A percentile compares a stretch with the other conserved stretches of the same genome.
These are phyloP conservation scores for Penium margaritaceum DNA, from an alignment of 139 green algal genomes.

Conservation along the genomic window DNA sequence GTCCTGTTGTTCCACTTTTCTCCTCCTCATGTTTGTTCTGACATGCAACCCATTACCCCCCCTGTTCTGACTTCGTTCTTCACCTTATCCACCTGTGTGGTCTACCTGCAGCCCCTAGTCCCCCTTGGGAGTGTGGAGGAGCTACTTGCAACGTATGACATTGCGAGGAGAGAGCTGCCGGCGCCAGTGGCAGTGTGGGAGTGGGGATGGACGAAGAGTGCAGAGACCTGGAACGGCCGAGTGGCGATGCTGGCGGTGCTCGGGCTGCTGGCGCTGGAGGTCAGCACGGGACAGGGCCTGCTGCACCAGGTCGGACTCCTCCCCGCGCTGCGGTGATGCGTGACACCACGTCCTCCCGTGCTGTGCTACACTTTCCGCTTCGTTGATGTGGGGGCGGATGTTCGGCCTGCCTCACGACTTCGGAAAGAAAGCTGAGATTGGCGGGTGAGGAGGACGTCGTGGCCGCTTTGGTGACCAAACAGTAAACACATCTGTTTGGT, in stretches of 20 bases:
- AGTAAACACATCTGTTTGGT: too few species aligned
- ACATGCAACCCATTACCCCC: too few species aligned
- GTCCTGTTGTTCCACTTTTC: too few species aligned
- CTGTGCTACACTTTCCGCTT: too few species aligned
- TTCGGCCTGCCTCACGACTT: too few species aligned
- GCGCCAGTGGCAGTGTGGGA: constrained; percentile 71
- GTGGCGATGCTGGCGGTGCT: constrained; percentile 45
- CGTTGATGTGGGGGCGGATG: too few species aligned
- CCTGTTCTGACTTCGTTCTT: too few species aligned
- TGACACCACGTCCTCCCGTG: neutral
- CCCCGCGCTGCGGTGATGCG: neutral
- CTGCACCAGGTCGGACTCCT: constrained; percentile 44
- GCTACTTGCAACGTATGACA: constrained; percentile 87
- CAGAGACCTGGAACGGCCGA: constrained; percentile 87
- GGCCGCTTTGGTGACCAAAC: too few species aligned
- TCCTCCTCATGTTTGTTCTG: too few species aligned
- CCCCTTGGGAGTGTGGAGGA: constrained; percentile 62
- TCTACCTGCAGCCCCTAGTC: constrained; percentile 41
- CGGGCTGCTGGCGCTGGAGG: constrained; percentile 38
- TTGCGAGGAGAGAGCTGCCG: constrained; percentile 73
- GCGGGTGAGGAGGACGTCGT: too few species aligned
- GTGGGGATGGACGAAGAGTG: constrained; percentile 89
- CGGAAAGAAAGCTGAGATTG: too few species aligned
- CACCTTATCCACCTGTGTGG: too few species aligned
- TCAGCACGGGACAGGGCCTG: constrained; percentile 34